A percentile compares a stretch with the other conserved stretches of the same genome.
Evolutionary conservation across 2,329 filamentous ascomycete genomes (phyloP).

Genomic region (Ophidiomyces ophidiicola): DNA sequence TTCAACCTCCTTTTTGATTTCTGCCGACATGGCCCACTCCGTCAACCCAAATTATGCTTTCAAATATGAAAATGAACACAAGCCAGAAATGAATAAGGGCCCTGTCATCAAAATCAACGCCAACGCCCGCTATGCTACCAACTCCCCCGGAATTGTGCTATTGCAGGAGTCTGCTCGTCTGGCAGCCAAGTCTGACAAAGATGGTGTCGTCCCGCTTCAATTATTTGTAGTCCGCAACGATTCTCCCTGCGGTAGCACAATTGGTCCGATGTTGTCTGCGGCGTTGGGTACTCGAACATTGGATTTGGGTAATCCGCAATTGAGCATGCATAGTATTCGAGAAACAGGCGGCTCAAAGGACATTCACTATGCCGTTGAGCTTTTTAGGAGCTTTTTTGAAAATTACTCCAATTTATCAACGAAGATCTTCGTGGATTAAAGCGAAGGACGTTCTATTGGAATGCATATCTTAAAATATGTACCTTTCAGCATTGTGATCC

Average conservation of each 20-base stretch:
- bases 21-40: conserved; percentile 94
- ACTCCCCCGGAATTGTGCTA: conserved; percentile 86
- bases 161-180: conserved; percentile 68
- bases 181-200: conserved; percentile 41
- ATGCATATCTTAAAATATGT: too few relatives aligned
- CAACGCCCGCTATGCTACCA: conserved; percentile 92
- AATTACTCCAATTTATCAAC: conserved; percentile 71
- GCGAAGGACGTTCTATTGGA: not conserved
- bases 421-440: conserved; percentile 69
- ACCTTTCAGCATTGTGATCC: too few relatives aligned
- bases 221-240: conserved; percentile 95
- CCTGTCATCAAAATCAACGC: conserved; percentile 97
- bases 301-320: conserved; percentile 84
- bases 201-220: conserved; percentile 63
- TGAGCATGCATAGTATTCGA: conserved; percentile 94
- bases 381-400: conserved; percentile 81
- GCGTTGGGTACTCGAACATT: conserved; percentile 76
- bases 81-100: conserved; percentile 91
- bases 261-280: conserved; percentile 90
- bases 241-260: conserved; percentile 86
- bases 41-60: conserved; percentile 87
- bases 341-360: conserved; percentile 85
- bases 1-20: conserved; percentile 81
- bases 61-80: conserved; percentile 86
- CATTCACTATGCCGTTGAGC: conserved; percentile 68